Evolutionary conservation across 805 yeast species (phyloP).

Genomic region (Metschnikowia corniflorae): DNA sequence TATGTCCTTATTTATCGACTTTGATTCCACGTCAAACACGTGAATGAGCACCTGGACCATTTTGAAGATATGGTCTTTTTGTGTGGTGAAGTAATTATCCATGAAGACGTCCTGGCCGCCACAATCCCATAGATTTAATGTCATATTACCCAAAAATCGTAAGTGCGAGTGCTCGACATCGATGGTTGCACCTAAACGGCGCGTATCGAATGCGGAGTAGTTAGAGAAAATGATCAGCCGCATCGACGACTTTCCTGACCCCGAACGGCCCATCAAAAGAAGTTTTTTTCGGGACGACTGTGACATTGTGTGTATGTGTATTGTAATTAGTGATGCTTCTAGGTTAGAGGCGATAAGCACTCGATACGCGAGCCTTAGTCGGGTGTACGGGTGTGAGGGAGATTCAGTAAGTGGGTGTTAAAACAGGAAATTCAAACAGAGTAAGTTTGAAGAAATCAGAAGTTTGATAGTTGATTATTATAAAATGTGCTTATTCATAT

Average conservation of each 20-base stretch:
- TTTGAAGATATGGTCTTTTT: slow-evolving; percentile 87
- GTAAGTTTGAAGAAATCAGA: too few relatives aligned
- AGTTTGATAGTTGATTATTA: too few relatives aligned
- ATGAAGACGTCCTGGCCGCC: slow-evolving; percentile 97
- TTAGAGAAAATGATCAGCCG: slow-evolving; percentile 92
- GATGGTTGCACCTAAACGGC: slow-evolving; percentile 93
- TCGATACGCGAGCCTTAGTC: too few relatives aligned
- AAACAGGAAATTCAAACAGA: too few relatives aligned
- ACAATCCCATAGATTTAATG: slow-evolving; percentile 95
- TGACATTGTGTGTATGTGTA: slow-evolving; percentile 11
- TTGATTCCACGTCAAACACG: slow-evolving; percentile 93
- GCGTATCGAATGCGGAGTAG: slow-evolving; percentile 93
- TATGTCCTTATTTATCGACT: slow-evolving; percentile 87
- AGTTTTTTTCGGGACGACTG: slow-evolving; percentile 35
- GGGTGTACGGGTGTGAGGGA: too few relatives aligned
- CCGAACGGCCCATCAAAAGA: slow-evolving; percentile 77
- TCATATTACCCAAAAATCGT: slow-evolving; percentile 90
- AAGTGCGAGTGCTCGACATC: slow-evolving; percentile 98
- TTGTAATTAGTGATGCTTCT: too few relatives aligned
- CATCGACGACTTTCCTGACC: slow-evolving; percentile 98
- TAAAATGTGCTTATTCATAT: too few relatives aligned
- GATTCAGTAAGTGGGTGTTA: too few relatives aligned
- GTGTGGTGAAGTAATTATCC: slow-evolving; percentile 88
- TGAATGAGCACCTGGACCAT: slow-evolving; percentile 95
- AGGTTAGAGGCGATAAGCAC: too few relatives aligned